These are phyloP conservation scores for Quercus dentata DNA, from an alignment of 306 rosid genomes.

Conservation along the genomic window DNA sequence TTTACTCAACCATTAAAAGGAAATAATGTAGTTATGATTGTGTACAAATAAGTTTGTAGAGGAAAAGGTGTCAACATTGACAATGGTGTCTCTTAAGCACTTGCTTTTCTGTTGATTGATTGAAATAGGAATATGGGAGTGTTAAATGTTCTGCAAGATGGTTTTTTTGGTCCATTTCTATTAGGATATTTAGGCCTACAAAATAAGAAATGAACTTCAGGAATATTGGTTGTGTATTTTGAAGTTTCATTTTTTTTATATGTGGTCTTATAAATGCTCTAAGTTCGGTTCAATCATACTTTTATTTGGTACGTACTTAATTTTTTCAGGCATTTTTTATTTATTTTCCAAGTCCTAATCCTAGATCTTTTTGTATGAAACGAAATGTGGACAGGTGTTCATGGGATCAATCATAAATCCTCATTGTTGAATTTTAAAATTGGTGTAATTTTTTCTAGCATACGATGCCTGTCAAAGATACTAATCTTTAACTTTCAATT, in stretches of 20 bases:
- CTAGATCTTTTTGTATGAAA: neutral
- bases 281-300: neutral
- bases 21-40: neutral
- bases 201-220: neutral
- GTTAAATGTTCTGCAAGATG: no score
- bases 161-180: neutral
- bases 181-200: neutral
- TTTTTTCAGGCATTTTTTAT: no score
- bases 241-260: neutral
- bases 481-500: neutral
- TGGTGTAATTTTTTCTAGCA: neutral
- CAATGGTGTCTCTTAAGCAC: neutral
- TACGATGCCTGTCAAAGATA: neutral
- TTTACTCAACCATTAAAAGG: neutral
- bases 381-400: neutral
- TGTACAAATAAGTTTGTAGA: neutral
- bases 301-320: neutral
- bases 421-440: neutral
- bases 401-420: conserved; percentile 2
- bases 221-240: neutral
- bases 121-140: neutral
- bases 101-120: neutral
- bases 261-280: neutral
- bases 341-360: neutral
- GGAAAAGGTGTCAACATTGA: neutral